phyloP scores from a whole-genome alignment of 2,329 filamentous ascomycete species.

The Hypoxylon sp. region DNA sequence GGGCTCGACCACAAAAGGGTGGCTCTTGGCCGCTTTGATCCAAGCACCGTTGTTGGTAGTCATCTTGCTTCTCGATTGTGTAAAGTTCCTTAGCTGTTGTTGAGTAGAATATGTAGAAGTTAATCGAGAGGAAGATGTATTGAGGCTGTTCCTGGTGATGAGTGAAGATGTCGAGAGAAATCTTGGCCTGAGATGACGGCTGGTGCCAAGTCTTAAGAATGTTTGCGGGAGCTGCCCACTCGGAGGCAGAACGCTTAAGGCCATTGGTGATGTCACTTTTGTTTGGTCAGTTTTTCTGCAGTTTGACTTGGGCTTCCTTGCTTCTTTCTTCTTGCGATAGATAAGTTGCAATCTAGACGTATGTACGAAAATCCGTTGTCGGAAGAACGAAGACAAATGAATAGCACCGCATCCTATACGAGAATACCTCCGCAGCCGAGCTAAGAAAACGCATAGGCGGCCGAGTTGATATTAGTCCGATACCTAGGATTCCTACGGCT shows the following conservation, averaged over 20 bases:
- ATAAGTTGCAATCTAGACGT: conserved; percentile 25
- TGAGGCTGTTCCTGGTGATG: conserved; percentile 7
- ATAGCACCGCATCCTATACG: conserved; percentile 17
- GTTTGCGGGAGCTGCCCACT: conserved; percentile 31
- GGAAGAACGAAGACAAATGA: conserved; percentile 29
- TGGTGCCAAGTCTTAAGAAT: conserved; percentile 40
- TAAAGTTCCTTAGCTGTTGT: conserved; percentile 16
- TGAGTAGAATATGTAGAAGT: conserved; percentile 1
- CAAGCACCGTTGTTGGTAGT: conserved; percentile 43
- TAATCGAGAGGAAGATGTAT: neutral
- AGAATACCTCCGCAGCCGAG: conserved; percentile 31
- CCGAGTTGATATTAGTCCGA: conserved; percentile 12
- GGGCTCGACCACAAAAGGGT: conserved; percentile 43
- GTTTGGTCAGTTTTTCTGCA: conserved; percentile 7
- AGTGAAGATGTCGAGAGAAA: conserved; percentile 32
- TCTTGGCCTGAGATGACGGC: conserved; percentile 20
- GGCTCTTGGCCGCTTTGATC: conserved; percentile 43
- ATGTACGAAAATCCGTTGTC: conserved; percentile 26
- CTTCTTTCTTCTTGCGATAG: conserved; percentile 27
- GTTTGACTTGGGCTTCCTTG: conserved; percentile 18
- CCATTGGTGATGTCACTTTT: conserved; percentile 34
- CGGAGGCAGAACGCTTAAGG: conserved; percentile 19
- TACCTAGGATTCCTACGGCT: conserved; percentile 29
- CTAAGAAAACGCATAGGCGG: conserved; percentile 12
- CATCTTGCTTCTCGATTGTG: conserved; percentile 31